Evolutionary conservation across 2,329 filamentous ascomycete species (phyloP).

Genomic region (Colletotrichum theobromicola): DNA sequence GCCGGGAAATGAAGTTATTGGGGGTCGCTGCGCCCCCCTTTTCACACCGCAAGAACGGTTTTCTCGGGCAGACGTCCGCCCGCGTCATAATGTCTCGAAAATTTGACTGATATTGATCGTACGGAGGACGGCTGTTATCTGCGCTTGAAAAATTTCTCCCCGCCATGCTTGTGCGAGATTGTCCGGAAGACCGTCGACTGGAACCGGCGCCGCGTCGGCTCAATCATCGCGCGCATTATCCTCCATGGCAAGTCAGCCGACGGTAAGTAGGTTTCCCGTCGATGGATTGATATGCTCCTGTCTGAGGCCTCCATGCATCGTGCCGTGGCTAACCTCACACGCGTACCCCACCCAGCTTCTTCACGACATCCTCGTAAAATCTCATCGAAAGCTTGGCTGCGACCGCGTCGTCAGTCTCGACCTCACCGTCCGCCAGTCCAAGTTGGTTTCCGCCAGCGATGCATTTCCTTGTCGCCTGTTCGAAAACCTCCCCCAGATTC

Average conservation of each 20-base stretch:
- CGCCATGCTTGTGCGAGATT: background rate
- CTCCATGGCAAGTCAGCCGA: background rate
- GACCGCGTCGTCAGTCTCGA: conserved; percentile 45
- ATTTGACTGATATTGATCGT: background rate
- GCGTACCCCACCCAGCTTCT: conserved; percentile 40
- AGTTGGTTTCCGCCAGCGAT: conserved; percentile 40
- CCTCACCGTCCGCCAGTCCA: conserved; percentile 39
- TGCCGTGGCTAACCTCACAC: conserved; percentile 28
- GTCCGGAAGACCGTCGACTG: too few relatives aligned
- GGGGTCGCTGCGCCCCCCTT: background rate
- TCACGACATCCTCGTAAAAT: conserved; percentile 51
- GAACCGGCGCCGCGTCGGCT: too few relatives aligned
- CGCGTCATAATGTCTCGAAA: background rate
- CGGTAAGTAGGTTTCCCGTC: background rate
- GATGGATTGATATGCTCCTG: accelerated
- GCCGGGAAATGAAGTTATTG: background rate
- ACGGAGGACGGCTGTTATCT: background rate
- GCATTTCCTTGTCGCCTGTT: conserved; percentile 40
- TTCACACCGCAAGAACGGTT: background rate
- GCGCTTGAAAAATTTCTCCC: background rate
- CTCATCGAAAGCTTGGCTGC: conserved; percentile 43
- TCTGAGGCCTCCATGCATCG: background rate
- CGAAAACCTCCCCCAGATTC: conserved; percentile 44
- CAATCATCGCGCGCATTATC: too few relatives aligned
- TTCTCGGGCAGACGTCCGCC: background rate